Evolutionary conservation across 2,329 filamentous ascomycete species (phyloP).

Genomic region (Keithomyces neogunnii): DNA sequence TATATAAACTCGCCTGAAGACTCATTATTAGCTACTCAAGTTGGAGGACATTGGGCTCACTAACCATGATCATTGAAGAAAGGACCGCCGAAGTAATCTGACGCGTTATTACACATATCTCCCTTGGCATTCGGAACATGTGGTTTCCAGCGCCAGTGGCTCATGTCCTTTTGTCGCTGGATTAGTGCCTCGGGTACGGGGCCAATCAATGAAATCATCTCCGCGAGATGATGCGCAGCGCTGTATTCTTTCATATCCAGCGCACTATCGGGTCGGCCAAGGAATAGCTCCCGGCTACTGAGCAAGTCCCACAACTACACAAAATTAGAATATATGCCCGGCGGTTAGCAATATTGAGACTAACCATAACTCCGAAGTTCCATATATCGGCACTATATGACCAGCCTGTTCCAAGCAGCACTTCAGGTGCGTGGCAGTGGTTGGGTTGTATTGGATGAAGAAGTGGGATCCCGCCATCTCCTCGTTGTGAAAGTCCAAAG

Average conservation of each 20-base stretch:
- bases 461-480: slow-evolving; percentile 3
- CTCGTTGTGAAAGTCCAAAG: slow-evolving; percentile 12
- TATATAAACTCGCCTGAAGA: not conserved
- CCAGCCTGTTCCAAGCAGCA: slow-evolving; percentile 1
- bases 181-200: not conserved
- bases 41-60: not conserved
- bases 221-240: not conserved
- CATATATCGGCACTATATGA: slow-evolving; percentile 2
- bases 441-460: slow-evolving; percentile 12
- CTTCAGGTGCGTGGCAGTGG: slow-evolving; percentile 9
- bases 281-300: not conserved
- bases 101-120: slow-evolving; percentile 1
- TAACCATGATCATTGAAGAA: not conserved
- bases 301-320: not conserved
- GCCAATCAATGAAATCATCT: not conserved
- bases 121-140: not conserved
- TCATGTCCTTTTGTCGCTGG: slow-evolving; percentile 1
- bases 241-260: not conserved
- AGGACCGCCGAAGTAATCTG: not conserved
- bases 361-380: not conserved
- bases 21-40: not conserved
- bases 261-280: not conserved
- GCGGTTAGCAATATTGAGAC: not conserved
- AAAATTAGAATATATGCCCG: not conserved
- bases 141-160: not conserved